Evolutionary conservation across 2,329 filamentous ascomycete genomes (phyloP), one percentile per base, ranked within the genome.

Genomic region (Madurella mycetomatis): DNA sequence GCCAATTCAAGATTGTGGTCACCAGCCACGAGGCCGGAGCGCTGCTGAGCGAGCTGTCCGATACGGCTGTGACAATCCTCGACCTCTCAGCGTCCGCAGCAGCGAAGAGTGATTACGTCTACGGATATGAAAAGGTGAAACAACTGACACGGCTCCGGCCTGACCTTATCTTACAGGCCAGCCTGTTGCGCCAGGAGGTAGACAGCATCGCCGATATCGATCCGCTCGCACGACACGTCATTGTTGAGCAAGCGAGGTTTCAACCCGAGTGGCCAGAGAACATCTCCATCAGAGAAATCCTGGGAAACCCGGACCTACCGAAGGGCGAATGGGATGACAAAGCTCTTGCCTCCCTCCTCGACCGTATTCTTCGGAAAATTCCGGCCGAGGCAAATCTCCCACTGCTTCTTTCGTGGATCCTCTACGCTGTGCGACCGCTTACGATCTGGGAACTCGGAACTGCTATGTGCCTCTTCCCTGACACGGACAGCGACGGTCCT

Each of bases 391-490:
- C 4, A 41, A 18, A 32, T 7, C 34, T 37, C 15, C 34, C 34
- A 8, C 15, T 43, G 30, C 40, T 50, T 13, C 50, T 56, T n/a
- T 45, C 47, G 15, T 55, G 53, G 53, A 39, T 49, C 16, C 41
- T 56, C 1, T 49, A 53, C 31, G 30, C 50, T 16, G 41, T 42
- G 8, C 41, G 46, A 32, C 54, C 54, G 1, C 47, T 53, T 8
- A 50, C 54, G 1, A 42, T 56, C 17, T 53, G 50, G 50, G 50
- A 56, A 25, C 41, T 56, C 32, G 50, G 40, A 11, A 32, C 34
- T n/a, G 50, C 37, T 11, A 4, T 56, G 18, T 42, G 13, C 8
- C n/a, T 56, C 16, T 42, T 18, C 34, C 16, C 25, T 25, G 25
- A 25, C 25, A 4, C 43, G 15, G 12, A 34, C 9, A 31, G 45